phyloP scores from a whole-genome alignment of 2,329 filamentous ascomycete species.

The Sarocladiaceae sp. region DNA sequence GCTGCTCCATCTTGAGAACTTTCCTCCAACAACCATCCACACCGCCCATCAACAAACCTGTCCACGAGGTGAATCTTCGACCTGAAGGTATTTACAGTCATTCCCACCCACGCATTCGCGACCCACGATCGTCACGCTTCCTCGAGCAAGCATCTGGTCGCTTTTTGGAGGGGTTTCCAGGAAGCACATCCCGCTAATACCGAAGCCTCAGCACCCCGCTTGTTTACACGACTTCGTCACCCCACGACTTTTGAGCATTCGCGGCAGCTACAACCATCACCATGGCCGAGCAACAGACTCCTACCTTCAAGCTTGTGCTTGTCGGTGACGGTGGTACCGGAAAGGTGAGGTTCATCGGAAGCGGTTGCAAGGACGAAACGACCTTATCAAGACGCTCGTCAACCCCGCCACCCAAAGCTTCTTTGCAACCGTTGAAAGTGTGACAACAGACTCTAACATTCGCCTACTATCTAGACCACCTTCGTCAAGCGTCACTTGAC shows the following conservation, averaged over 20 bases:
- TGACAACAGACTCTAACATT: conserved; percentile 14
- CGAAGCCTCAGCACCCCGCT: conserved; percentile 35
- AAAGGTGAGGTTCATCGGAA: conserved; percentile 60
- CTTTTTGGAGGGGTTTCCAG: neutral
- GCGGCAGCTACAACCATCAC: conserved; percentile 23
- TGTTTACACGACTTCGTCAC: conserved; percentile 36
- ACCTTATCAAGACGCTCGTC: neutral
- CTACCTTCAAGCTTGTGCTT: conserved; percentile 99
- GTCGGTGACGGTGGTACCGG: conserved; percentile 99
- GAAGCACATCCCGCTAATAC: neutral
- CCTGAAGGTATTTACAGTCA: neutral
- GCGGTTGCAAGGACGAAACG: conserved; percentile 8
- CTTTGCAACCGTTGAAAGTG: neutral
- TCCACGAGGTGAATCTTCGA: conserved; percentile 7
- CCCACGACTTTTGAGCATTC: conserved; percentile 10
- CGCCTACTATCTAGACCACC: conserved; percentile 66
- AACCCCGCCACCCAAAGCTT: conserved; percentile 5
- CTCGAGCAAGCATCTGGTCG: conserved; percentile 13
- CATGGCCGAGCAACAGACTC: conserved; percentile 61
- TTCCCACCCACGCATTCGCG: conserved; percentile 1
- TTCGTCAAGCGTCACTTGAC: conserved; percentile 99
- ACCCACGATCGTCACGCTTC: conserved; percentile 13
- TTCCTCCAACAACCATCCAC: conserved; percentile 10
- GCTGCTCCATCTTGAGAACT: conserved; percentile 12
- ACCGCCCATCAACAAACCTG: conserved; percentile 9